Evolutionary conservation across 1,284 basidiomycete genomes (phyloP).

Genomic region (Fomitopsis pinicola): DNA sequence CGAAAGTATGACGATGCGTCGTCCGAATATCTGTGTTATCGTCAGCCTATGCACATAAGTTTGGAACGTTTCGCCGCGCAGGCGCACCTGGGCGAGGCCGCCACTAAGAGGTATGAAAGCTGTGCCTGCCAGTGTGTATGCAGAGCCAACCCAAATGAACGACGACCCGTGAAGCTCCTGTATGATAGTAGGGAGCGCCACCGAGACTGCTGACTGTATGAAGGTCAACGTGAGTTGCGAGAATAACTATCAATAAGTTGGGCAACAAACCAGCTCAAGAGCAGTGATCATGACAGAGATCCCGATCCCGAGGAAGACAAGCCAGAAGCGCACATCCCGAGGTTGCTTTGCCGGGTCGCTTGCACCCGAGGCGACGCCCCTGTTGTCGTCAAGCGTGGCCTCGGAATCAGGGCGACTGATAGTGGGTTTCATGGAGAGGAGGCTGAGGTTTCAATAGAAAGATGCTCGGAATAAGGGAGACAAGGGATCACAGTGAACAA

Average conservation of each 20-base stretch:
- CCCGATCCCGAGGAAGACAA: slow-evolving; percentile 1
- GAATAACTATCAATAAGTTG: neutral
- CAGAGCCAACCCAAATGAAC: slow-evolving; percentile 25
- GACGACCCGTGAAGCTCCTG: slow-evolving; percentile 14
- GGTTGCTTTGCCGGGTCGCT: neutral
- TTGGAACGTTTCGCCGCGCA: neutral
- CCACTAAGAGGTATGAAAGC: slow-evolving; percentile 26
- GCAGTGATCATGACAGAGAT: neutral
- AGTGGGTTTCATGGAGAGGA: neutral
- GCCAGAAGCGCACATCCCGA: slow-evolving; percentile 4
- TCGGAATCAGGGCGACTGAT: neutral
- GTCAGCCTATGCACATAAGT: neutral
- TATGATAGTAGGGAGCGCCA: slow-evolving; percentile 17
- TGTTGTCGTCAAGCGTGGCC: neutral
- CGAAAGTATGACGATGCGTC: slow-evolving; percentile 9
- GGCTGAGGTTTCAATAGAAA: too few relatives aligned
- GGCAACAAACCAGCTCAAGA: slow-evolving; percentile 1
- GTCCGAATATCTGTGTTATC: slow-evolving; percentile 9
- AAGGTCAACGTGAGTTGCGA: too few relatives aligned
- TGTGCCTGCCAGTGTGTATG: slow-evolving; percentile 25
- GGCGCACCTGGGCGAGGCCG: slow-evolving; percentile 17
- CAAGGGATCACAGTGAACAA: too few relatives aligned
- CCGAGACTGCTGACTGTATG: slow-evolving; percentile 12
- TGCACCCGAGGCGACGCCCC: neutral
- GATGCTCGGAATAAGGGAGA: too few relatives aligned